Evolutionary conservation across 495 filamentous ascomycete species (phyloP).

Genomic region (Rusavskia elegans): DNA sequence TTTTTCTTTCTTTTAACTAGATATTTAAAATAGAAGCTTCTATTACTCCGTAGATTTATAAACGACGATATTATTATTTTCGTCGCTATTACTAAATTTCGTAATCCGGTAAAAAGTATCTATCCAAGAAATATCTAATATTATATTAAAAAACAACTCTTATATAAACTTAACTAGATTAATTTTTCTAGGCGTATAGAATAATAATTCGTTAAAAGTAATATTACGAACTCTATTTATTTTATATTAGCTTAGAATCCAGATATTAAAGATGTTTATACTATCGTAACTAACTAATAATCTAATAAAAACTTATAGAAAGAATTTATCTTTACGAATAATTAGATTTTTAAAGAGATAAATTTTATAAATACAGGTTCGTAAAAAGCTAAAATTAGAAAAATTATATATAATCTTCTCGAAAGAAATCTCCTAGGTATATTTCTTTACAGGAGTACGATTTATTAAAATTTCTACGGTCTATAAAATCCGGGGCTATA

Average conservation of each 20-base stretch:
- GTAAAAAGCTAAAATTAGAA: not conserved
- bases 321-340: not conserved
- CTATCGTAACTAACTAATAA: not conserved
- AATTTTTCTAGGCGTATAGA: not conserved
- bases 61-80: too few relatives aligned
- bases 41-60: too few relatives aligned
- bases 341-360: not conserved
- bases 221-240: not conserved
- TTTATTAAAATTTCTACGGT: not conserved
- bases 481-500: not conserved
- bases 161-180: not conserved
- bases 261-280: not conserved
- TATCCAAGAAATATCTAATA: too few relatives aligned
- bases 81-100: too few relatives aligned
- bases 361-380: not conserved
- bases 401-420: not conserved
- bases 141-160: too few relatives aligned
- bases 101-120: too few relatives aligned
- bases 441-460: not conserved
- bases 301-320: not conserved
- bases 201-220: not conserved
- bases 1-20: too few relatives aligned
- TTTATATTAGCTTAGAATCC: not conserved
- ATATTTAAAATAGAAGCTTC: too few relatives aligned
- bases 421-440: not conserved